These are phyloP conservation scores for Coniochaeta prunicola DNA, from an alignment of 2,329 filamentous ascomycete species.

Conservation along the genomic window DNA sequence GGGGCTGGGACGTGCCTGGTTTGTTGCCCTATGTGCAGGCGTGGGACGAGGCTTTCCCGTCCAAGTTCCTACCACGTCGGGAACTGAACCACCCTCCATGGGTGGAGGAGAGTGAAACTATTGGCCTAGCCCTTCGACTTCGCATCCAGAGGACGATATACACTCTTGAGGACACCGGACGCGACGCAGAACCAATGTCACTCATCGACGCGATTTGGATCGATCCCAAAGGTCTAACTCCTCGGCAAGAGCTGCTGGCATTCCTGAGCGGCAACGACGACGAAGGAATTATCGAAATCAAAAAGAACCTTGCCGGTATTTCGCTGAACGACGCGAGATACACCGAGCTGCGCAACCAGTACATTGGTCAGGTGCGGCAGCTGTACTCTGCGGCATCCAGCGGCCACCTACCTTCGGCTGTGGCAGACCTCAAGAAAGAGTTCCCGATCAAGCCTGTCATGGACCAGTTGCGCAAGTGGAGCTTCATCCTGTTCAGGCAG, in stretches of 20 bases:
- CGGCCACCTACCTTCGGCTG: neutral
- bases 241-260: neutral
- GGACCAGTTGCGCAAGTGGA: neutral
- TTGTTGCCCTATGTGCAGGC: neutral
- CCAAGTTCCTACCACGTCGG: neutral
- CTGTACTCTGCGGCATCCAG: neutral
- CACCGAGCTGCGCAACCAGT: neutral
- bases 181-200: neutral
- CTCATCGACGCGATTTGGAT: neutral
- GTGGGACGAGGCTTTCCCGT: slow-evolving; percentile 1
- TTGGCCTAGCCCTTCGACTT: neutral
- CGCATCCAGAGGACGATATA: neutral
- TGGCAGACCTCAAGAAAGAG: neutral
- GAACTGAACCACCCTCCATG: neutral
- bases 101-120: neutral
- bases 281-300: neutral
- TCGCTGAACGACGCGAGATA: neutral
- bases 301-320: neutral
- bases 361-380: neutral
- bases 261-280: neutral
- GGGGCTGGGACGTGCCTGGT: neutral
- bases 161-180: neutral
- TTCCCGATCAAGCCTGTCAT: neutral
- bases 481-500: neutral
- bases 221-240: neutral